A percentile compares a stretch with the other conserved stretches of the same genome.
phyloP scores from a whole-genome alignment of 2,329 filamentous ascomycete genomes.

The Trichocomaceae sp. region DNA sequence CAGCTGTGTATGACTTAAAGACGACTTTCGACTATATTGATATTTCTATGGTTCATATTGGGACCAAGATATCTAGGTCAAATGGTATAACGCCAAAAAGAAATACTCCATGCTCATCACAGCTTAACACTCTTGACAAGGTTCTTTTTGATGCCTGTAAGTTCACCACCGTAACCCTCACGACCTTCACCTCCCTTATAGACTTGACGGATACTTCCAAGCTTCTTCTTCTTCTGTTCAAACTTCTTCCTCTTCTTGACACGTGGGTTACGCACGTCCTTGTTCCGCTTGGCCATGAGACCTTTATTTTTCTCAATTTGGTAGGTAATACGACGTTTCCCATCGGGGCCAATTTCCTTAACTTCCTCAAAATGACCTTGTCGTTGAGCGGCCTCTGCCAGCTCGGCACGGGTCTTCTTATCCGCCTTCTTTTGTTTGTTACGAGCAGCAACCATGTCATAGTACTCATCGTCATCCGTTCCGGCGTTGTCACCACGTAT shows the following conservation, averaged over 20 bases:
- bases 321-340: constrained; percentile 88
- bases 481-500: constrained; percentile 34
- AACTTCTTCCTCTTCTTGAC: constrained; percentile 98
- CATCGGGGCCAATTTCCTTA: constrained; percentile 68
- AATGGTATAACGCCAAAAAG: no score
- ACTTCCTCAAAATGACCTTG: constrained; percentile 58
- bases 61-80: no score
- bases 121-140: constrained; percentile 91
- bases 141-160: constrained; percentile 90
- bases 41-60: no score
- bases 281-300: constrained; percentile 78
- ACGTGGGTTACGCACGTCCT: constrained; percentile 88
- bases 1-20: no score
- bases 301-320: constrained; percentile 98
- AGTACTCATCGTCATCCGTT: constrained; percentile 56
- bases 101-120: constrained; percentile 38
- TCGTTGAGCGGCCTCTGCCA: constrained; percentile 48
- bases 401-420: constrained; percentile 62
- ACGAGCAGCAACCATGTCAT: constrained; percentile 72
- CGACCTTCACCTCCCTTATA: constrained; percentile 81
- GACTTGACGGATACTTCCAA: constrained; percentile 74
- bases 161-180: constrained; percentile 83
- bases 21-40: no score
- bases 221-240: constrained; percentile 95
- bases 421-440: constrained; percentile 56